Evolutionary conservation across 306 rosid genomes (phyloP), one percentile per base, ranked within the genome.

Genomic region (Phaseolus lunatus): DNA sequence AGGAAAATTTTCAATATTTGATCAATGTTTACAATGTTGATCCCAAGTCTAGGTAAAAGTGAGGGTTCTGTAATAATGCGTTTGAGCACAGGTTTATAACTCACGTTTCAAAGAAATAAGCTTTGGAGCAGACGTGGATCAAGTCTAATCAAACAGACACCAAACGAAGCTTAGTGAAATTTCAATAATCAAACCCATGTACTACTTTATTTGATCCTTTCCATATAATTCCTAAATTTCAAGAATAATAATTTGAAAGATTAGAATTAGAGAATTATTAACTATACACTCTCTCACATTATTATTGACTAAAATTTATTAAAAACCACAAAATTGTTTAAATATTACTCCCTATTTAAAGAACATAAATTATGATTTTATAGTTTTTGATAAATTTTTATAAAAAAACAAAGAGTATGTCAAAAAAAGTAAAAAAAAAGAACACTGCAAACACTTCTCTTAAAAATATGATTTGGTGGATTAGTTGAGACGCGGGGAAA

Each of bases 401-500:
- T 5, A 1, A 5, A 48, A 16, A 37, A 0, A 5, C n/a, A n/a
- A 48, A 16, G 1, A 12, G 12, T 47, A 4, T 15, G 23, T 49
- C 7, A 18, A 3, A 50, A n/a, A 3, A n/a, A 15, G 2, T 45
- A 4, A 3, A 50, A 49, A 0, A 6, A 15, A 2, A 14, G 1
- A n/a, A n/a, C n/a, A n/a, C n/a, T n/a, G n/a, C n/a, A n/a, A 45
- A 15, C 7, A 37, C 10, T 37, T 0, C 2, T 37, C 2, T 37
- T 37, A 33, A 67, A 70, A 58, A n/a, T 68, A 45, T 31, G 50
- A 3, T 9, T 31, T 45, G 54, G 24, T 31, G 31, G 54, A 23
- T 20, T 20, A 62, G 16, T 70, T 69, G 43, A 27, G 54, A 58
- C 70, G 65, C 13, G 26, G 22, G 26, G 31, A 59, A 70, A 70